These are phyloP conservation scores for Pinguiococcus pyrenoidosus DNA, from an alignment of 108 stramenopile species.

Conservation along the genomic window DNA sequence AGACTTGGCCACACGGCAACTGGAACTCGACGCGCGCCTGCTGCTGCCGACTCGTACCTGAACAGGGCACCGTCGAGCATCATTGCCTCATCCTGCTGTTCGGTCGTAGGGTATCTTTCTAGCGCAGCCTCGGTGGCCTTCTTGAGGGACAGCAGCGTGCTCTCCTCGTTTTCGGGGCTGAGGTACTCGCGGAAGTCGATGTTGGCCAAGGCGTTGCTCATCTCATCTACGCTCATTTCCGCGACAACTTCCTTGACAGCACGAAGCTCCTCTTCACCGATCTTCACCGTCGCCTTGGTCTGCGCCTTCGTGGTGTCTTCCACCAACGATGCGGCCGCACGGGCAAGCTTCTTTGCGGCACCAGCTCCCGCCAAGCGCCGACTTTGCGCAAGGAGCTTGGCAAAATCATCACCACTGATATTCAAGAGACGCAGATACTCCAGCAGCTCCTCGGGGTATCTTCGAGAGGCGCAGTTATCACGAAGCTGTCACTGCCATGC, in stretches of 20 bases:
- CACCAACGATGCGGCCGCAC: constrained; percentile 3
- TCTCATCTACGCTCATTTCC: background rate
- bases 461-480: background rate
- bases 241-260: too few relatives aligned
- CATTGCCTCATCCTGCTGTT: constrained; percentile 65
- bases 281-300: background rate
- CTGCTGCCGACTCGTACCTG: too few relatives aligned
- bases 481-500: background rate
- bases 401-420: constrained; percentile 80
- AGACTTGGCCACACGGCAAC: too few relatives aligned
- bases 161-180: constrained; percentile 74
- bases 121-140: constrained; percentile 65
- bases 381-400: too few relatives aligned
- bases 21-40: too few relatives aligned
- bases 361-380: too few relatives aligned
- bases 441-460: constrained; percentile 77
- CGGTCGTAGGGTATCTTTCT: constrained; percentile 64
- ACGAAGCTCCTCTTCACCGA: too few relatives aligned
- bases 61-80: constrained; percentile 67
- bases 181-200: constrained; percentile 60
- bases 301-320: background rate
- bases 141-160: constrained; percentile 62
- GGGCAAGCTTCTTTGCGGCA: constrained; percentile 17
- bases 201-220: constrained; percentile 5
- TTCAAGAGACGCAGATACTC: constrained; percentile 86